phyloP scores from a whole-genome alignment of 257 asterid species.

The Mitragyna speciosa region DNA sequence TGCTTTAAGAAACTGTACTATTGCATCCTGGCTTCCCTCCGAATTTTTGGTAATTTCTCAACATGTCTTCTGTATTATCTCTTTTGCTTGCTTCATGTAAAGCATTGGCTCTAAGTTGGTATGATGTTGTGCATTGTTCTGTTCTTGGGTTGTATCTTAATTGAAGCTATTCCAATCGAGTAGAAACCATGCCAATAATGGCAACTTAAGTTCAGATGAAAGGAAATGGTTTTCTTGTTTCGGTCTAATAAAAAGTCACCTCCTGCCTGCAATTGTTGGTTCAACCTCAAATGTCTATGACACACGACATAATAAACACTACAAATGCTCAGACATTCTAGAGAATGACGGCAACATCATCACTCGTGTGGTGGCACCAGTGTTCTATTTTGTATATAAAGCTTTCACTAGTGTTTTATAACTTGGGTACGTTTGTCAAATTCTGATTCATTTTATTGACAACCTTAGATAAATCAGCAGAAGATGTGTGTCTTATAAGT shows the following conservation, averaged over 20 bases:
- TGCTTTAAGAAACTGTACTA: neutral
- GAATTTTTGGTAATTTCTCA: too few relatives aligned
- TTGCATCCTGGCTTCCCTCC: neutral
- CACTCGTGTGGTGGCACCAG: neutral
- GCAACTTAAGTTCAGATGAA: neutral
- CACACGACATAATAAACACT: neutral
- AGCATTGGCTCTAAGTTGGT: neutral
- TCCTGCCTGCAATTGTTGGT: neutral
- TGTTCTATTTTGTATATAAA: neutral
- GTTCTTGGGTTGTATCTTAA: neutral
- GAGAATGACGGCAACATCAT: neutral
- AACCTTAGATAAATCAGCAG: neutral
- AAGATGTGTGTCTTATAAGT: neutral
- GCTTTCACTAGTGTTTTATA: neutral
- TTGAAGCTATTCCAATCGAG: neutral
- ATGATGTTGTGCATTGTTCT: neutral
- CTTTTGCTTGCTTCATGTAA: neutral
- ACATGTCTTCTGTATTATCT: neutral
- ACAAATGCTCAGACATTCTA: neutral
- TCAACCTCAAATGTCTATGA: neutral
- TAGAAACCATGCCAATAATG: neutral
- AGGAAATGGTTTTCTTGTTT: slow-evolving; percentile 1
- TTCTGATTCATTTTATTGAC: neutral
- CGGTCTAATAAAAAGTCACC: neutral
- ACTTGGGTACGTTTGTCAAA: neutral